Evolutionary conservation across 768 basidiomycete genomes (phyloP), one percentile per base, ranked within the genome.

Genomic region (Pholiota microspora): DNA sequence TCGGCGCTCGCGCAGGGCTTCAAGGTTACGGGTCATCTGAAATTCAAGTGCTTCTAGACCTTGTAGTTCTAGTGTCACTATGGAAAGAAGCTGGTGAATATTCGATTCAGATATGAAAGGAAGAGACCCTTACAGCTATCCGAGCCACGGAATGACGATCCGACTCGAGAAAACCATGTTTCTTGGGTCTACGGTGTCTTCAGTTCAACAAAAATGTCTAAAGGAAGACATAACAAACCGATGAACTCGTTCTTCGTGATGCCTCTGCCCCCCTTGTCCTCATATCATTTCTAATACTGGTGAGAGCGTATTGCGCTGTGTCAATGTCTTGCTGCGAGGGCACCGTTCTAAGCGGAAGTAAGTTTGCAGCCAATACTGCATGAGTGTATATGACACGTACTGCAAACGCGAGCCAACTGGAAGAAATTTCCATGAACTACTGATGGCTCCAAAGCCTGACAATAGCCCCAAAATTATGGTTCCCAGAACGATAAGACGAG

Each of bases 371-470:
- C 2, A 12, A 18, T 15, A 28, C 9, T 18, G 36, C 29, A 13
- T 31, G 12, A 49, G 7, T 15, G 24, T 23, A 16, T 54, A 27
- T 23, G 35, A 3, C n/a, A 54, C 67, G 40, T 64, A 71, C 66
- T 59, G 58, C 2, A 54, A 24, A 12, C 68, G 61, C 5, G 71
- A 72, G 15, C 74, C 59, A 32, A 72, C 65, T 0, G 83, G 83
- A 10, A 86, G 65, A 62, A 77, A 83, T 4, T 69, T 70, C 87
- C 88, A 89, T 0, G 83, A 79, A 44, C 80, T 85, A 58, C 78
- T 83, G 45, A 88, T 75, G 2, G 89, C 85, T 58, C 90, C 90
- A 57, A 90, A 87, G 0, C 92, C 92, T 0, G 91, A 90, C 4
- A 94, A 74, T 2, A 85, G 64, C 4, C 92, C 92, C n/a, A 94